Conservation (phyloP, 768 basidiomycete species). For the Suillus tomentosus region DNA sequence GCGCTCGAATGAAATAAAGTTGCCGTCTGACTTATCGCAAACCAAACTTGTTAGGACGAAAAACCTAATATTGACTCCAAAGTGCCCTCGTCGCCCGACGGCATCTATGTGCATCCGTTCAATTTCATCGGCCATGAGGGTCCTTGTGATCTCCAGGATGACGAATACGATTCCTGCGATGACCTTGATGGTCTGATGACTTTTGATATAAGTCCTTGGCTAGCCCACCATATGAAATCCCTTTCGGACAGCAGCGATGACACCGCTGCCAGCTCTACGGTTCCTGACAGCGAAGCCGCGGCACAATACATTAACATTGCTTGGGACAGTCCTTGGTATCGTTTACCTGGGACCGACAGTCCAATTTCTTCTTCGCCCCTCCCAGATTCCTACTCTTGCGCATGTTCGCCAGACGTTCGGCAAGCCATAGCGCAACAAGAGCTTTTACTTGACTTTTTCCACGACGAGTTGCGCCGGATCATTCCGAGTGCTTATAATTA, state of each 20-base stretch:
- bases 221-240: conserved; percentile 12
- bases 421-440: conserved; percentile 36
- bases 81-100: conserved; percentile 5
- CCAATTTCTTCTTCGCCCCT: conserved; percentile 25
- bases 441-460: conserved; percentile 34
- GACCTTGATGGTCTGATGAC: neutral
- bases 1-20: conserved; percentile 9
- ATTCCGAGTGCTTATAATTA: conserved; percentile 24
- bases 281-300: conserved; percentile 30
- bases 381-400: conserved; percentile 23
- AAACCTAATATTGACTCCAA: conserved; percentile 11
- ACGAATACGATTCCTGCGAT: neutral
- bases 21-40: neutral
- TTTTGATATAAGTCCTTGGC: conserved; percentile 3
- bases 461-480: conserved; percentile 30
- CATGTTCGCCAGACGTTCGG: conserved; percentile 35
- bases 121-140: conserved; percentile 19
- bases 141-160: neutral
- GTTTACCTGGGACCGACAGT: conserved; percentile 28
- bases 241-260: conserved; percentile 26
- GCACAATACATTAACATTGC: conserved; percentile 43
- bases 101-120: conserved; percentile 19
- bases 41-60: conserved; percentile 20
- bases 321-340: conserved; percentile 42
- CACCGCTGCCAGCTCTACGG: conserved; percentile 19